Evolutionary conservation across 805 yeast genomes (phyloP), one percentile per base, ranked within the genome.

Genomic region (Starmerella gropengiesseri): DNA sequence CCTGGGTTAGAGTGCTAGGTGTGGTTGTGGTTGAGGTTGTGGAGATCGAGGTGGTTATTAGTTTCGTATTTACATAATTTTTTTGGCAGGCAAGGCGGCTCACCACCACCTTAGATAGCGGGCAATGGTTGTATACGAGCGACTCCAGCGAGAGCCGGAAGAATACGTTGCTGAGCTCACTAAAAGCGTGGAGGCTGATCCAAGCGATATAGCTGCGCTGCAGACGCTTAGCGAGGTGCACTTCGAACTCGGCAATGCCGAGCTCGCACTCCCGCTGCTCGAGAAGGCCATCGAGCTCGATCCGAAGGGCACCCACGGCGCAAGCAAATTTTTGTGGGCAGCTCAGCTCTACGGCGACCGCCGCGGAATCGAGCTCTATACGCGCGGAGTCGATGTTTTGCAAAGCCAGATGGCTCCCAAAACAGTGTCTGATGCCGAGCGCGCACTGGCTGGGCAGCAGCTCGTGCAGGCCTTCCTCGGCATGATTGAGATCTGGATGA

Each of bases 401-500:
- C 67, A 71, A 39, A 53, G 61, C 26, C 65, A 65, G 33, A 54
- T 68, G 31, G 62, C 63, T 31, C 7, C 19, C 13, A 19, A 5
- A 23, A 7, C 30, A 21, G 32, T n/a, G 21, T 18, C 32, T 17
- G 68, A 46, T 18, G 21, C 32, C 22, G 6, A 25, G 30, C 22
- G 31, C 27, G 29, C 16, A 22, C 23, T n/a, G 18, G 18, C 18
- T 11, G 27, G 71, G 16, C 73, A 72, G 49, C 82, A 81, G 57
- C 58, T 84, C 37, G 75, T 80, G 49, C 81, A 78, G 56, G 95
- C 89, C 0, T 65, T 84, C 21, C 77, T 89, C 52, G 78, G 95
- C 6, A 72, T 80, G 65, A 81, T 91, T 55, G 98, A 89, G 49
- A 56, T 57, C 37, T 87, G 95, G 95, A 84, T 86, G 96, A 89